phyloP scores from a whole-genome alignment of 2,329 filamentous ascomycete genomes.

The Seiridium unicorne region DNA sequence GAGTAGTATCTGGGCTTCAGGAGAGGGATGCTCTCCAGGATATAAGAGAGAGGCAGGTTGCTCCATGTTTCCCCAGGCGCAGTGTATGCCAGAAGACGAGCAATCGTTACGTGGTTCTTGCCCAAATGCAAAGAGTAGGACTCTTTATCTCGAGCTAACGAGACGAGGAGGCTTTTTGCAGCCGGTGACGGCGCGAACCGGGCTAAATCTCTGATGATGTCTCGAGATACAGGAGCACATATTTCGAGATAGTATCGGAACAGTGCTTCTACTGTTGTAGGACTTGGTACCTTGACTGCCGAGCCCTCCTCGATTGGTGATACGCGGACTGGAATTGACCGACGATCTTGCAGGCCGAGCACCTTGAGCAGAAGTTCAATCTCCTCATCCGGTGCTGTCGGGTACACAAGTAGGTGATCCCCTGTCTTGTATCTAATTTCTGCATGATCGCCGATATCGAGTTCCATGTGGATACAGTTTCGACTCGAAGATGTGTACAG shows the following conservation, averaged over 20 bases:
- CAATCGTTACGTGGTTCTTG: slow-evolving; percentile 32
- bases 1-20: slow-evolving; percentile 59
- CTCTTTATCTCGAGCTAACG: slow-evolving; percentile 27
- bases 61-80: slow-evolving; percentile 24
- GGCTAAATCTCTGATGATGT: slow-evolving; percentile 32
- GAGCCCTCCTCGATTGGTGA: slow-evolving; percentile 11
- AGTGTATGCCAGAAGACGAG: slow-evolving; percentile 30
- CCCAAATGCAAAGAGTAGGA: slow-evolving; percentile 27
- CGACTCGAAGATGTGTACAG: slow-evolving; percentile 20
- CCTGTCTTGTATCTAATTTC: slow-evolving; percentile 35
- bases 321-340: slow-evolving; percentile 21
- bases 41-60: slow-evolving; percentile 48
- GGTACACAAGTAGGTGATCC: slow-evolving; percentile 38
- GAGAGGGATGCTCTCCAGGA: slow-evolving; percentile 53
- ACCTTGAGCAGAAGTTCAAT: slow-evolving; percentile 25
- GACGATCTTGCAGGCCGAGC: slow-evolving; percentile 21
- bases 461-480: slow-evolving; percentile 35
- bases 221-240: slow-evolving; percentile 36
- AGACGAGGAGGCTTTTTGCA: slow-evolving; percentile 26
- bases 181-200: slow-evolving; percentile 35
- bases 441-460: slow-evolving; percentile 28
- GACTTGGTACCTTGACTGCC: slow-evolving; percentile 25
- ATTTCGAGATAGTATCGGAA: slow-evolving; percentile 42
- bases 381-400: slow-evolving; percentile 34
- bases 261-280: slow-evolving; percentile 31